Percentiles rank a stretch among this genome's conserved stretches.
Evolutionary conservation across 2,329 filamentous ascomycete genomes (phyloP).

Genomic region (Lecanosticta acicola): DNA sequence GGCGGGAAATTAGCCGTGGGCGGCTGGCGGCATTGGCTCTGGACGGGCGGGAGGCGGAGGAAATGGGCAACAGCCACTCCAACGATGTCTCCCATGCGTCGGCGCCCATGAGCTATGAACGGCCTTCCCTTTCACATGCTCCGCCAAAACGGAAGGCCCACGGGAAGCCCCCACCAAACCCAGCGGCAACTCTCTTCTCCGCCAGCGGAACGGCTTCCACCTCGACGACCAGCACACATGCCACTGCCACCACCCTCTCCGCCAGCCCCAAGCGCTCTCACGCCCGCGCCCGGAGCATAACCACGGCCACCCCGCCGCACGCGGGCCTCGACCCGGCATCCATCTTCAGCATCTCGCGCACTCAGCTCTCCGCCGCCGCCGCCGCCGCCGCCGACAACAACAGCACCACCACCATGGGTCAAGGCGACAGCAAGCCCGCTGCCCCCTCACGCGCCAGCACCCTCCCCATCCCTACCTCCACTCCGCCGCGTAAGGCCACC

Average conservation of each 20-base stretch:
- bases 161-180: slow-evolving; percentile 2
- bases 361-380: neutral
- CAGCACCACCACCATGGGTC: slow-evolving; percentile 20
- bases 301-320: slow-evolving; percentile 16
- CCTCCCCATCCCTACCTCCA: slow-evolving; percentile 16
- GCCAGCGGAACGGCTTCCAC: slow-evolving; percentile 14
- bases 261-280: slow-evolving; percentile 21
- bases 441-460: slow-evolving; percentile 22
- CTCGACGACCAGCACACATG: slow-evolving; percentile 18
- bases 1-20: neutral
- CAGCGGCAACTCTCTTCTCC: slow-evolving; percentile 4
- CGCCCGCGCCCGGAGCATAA: slow-evolving; percentile 24
- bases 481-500: slow-evolving; percentile 13
- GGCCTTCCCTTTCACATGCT: neutral
- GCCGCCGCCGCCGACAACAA: slow-evolving; percentile 14
- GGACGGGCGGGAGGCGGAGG: slow-evolving; percentile 5
- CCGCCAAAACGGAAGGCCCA: neutral
- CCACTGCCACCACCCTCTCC: slow-evolving; percentile 14
- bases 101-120: neutral
- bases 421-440: slow-evolving; percentile 19
- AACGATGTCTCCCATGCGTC: slow-evolving; percentile 4
- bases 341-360: no score
- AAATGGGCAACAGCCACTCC: slow-evolving; percentile 47
- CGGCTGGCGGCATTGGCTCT: neutral
- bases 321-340: slow-evolving; percentile 8